phyloP scores from a whole-genome alignment of 2,329 filamentous ascomycete species.

The Xylariomycetidae sp. region DNA sequence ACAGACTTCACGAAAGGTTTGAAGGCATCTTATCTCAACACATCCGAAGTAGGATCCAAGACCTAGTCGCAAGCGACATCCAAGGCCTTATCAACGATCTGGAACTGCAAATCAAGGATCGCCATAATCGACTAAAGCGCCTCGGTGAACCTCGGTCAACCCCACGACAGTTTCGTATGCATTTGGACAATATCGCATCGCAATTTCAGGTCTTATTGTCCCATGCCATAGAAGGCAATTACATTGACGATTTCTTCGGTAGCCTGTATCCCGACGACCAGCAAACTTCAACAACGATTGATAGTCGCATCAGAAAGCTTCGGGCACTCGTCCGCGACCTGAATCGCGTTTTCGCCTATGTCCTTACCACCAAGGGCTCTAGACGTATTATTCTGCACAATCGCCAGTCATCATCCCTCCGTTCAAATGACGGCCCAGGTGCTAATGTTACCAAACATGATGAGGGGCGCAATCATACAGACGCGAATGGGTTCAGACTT shows the following conservation, averaged over 20 bases:
- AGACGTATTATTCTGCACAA: conserved; percentile 18
- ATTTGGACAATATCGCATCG: conserved; percentile 32
- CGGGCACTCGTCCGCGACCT: conserved; percentile 27
- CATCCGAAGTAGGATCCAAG: conserved; percentile 14
- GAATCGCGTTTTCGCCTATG: conserved; percentile 25
- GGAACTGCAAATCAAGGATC: conserved; percentile 13
- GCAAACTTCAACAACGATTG: conserved; percentile 2
- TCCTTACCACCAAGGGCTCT: conserved; percentile 23
- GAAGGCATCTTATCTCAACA: conserved; percentile 30
- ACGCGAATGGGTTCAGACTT: neutral
- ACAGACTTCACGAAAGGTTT: conserved; percentile 31
- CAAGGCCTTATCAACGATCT: conserved; percentile 24
- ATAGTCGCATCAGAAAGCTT: conserved; percentile 22
- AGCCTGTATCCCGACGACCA: conserved; percentile 10
- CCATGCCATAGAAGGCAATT: conserved; percentile 35
- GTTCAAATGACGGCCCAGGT: neutral
- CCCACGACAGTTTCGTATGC: conserved; percentile 23
- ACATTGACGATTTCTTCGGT: conserved; percentile 36
- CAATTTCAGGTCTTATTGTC: conserved; percentile 32
- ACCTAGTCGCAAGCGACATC: neutral
- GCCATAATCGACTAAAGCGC: conserved; percentile 11
- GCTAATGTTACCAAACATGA: neutral
- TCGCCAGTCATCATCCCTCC: too few species aligned
- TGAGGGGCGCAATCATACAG: neutral
- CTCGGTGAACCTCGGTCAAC: conserved; percentile 23